Percentiles rank a stretch among this genome's conserved stretches.
Conservation (phyloP, 495 filamentous ascomycete genomes). For the Tuber brumale region DNA sequence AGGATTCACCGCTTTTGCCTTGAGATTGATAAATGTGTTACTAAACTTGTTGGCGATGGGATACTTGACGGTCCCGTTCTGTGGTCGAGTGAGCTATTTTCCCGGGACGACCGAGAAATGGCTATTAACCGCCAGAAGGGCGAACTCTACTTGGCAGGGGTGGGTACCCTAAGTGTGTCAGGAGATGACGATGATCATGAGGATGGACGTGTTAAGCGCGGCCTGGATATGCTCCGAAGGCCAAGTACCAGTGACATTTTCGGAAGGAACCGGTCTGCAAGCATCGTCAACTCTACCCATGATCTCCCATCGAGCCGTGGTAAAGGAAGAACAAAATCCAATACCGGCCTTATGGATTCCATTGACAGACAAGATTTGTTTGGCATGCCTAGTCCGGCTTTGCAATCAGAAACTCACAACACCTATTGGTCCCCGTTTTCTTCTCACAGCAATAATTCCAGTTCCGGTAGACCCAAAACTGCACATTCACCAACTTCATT, state of each 20-base stretch:
- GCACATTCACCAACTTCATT: constrained; percentile 38
- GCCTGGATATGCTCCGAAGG: constrained; percentile 40
- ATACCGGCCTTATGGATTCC: constrained; percentile 55
- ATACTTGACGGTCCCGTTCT: constrained; percentile 81
- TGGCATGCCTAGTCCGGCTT: constrained; percentile 58
- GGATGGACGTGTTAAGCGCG: constrained; percentile 41
- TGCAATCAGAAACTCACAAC: constrained; percentile 68
- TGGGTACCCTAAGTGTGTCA: constrained; percentile 49
- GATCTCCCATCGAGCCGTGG: constrained; percentile 33
- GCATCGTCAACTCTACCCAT: constrained; percentile 31
- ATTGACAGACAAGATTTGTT: constrained; percentile 67
- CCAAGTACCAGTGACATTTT: constrained; percentile 41
- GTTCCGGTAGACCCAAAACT: constrained; percentile 43
- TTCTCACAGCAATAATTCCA: constrained; percentile 55
- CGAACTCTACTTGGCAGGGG: constrained; percentile 48
- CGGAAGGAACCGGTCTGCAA: constrained; percentile 37
- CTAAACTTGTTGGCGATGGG: constrained; percentile 77
- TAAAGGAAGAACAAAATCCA: constrained; percentile 45
- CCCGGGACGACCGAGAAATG: constrained; percentile 66
- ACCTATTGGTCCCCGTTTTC: constrained; percentile 88
- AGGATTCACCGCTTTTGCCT: constrained; percentile 89
- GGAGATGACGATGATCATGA: constrained; percentile 47
- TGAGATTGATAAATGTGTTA: constrained; percentile 80
- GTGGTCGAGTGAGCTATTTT: constrained; percentile 86
- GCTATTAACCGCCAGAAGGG: constrained; percentile 59